Evolutionary conservation across 225 moss, liverwort and hornwort genomes (phyloP).

Genomic region (Pseudisothecium myosuroides): DNA sequence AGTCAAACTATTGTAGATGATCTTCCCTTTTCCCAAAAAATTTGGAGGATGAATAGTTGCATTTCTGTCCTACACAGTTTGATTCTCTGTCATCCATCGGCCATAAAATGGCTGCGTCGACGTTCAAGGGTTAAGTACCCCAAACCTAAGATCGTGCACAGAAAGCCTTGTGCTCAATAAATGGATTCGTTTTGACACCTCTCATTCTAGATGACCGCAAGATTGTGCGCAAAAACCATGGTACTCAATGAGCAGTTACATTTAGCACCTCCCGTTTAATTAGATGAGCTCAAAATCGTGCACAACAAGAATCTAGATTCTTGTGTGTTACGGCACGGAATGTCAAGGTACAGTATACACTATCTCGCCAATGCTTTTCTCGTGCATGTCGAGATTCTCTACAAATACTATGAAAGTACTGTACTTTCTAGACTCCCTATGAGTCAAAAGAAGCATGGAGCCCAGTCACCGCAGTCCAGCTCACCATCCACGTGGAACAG

Average conservation of each 20-base stretch:
- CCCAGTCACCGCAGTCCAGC: not conserved
- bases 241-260: not conserved
- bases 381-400: not conserved
- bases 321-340: not conserved
- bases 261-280: not conserved
- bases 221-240: not conserved
- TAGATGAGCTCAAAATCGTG: too few relatives aligned
- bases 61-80: too few relatives aligned
- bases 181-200: not conserved
- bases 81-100: too few relatives aligned
- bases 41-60: too few relatives aligned
- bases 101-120: too few relatives aligned
- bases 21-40: too few relatives aligned
- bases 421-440: not conserved
- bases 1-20: too few relatives aligned
- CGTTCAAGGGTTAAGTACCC: too few relatives aligned
- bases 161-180: not conserved
- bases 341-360: too few relatives aligned
- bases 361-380: not conserved
- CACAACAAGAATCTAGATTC: too few relatives aligned
- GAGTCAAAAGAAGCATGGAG: not conserved
- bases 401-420: too few relatives aligned
- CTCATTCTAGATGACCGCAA: not conserved
- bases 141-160: too few relatives aligned
- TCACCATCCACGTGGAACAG: slow-evolving; percentile 7